Conservation (phyloP, 495 filamentous ascomycete genomes). For the Podospora anserina region DNA sequence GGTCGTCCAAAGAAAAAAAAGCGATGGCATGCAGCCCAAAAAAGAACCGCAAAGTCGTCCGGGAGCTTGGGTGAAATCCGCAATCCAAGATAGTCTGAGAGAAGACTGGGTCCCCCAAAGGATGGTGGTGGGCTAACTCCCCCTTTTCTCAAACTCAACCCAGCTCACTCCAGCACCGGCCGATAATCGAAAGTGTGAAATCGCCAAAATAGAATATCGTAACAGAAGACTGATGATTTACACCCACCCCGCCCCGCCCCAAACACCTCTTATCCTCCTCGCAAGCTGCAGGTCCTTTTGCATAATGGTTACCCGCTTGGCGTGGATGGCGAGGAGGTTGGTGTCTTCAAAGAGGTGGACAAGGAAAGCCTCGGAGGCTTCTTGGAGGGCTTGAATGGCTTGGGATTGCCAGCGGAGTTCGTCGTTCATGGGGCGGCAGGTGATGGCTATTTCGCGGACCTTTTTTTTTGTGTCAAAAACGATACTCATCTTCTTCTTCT, state of each 20-base stretch:
- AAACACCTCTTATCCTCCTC: conserved; percentile 69
- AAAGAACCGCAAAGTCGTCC: too few relatives aligned
- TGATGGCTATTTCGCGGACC: conserved; percentile 80
- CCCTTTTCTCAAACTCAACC: too few relatives aligned
- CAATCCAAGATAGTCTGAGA: too few relatives aligned
- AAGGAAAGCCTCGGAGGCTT: conserved; percentile 88
- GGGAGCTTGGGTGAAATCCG: too few relatives aligned
- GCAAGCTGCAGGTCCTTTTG: conserved; percentile 94
- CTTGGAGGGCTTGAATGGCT: conserved; percentile 85
- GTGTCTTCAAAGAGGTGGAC: conserved; percentile 94
- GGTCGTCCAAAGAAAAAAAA: too few relatives aligned
- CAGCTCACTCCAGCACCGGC: too few relatives aligned
- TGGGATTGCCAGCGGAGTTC: conserved; percentile 85
- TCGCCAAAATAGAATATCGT: too few relatives aligned
- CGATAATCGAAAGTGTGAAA: too few relatives aligned
- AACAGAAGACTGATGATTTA: conserved; percentile 5
- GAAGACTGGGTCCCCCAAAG: too few relatives aligned
- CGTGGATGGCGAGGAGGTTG: conserved; percentile 92
- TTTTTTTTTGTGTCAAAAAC: conserved; percentile 27
- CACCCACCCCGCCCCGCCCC: conserved; percentile 47
- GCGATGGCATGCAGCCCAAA: too few relatives aligned
- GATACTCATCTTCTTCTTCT: background rate
- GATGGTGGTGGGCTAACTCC: too few relatives aligned
- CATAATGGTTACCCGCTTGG: conserved; percentile 96
- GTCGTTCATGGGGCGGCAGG: conserved; percentile 50